Evolutionary conservation across 2,329 filamentous ascomycete species (phyloP).

Genomic region (Aureobasidium sp.): DNA sequence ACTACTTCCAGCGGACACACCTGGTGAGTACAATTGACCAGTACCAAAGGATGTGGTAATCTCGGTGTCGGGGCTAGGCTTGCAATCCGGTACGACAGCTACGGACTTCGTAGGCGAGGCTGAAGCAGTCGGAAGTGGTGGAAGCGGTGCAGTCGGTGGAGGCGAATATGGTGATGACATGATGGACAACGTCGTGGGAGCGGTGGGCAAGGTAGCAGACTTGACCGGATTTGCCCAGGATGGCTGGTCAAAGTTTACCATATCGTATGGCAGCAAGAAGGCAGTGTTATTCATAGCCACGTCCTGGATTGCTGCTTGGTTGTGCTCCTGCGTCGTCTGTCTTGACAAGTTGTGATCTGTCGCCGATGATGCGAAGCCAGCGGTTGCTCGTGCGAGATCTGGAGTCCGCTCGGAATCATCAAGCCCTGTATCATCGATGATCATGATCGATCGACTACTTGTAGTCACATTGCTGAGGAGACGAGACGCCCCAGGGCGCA

Average conservation of each 20-base stretch:
- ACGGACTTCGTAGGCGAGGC: not conserved
- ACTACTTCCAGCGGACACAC: not conserved
- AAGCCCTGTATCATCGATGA: slow-evolving; percentile 64
- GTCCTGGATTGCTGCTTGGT: not conserved
- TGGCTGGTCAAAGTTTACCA: not conserved
- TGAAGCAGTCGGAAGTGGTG: not conserved
- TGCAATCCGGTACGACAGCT: not conserved
- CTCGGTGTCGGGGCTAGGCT: not conserved
- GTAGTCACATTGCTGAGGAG: slow-evolving; percentile 56
- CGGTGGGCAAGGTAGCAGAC: not conserved
- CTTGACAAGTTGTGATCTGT: not conserved
- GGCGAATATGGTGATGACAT: slow-evolving; percentile 8
- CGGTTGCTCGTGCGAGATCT: slow-evolving; percentile 8
- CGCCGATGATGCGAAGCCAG: not conserved
- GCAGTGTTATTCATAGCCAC: slow-evolving; percentile 11
- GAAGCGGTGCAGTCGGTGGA: slow-evolving; percentile 1
- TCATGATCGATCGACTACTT: slow-evolving; percentile 86
- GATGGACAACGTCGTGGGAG: not conserved
- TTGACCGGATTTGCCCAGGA: not conserved
- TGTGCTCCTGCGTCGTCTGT: slow-evolving; percentile 1
- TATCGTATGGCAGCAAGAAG: slow-evolving; percentile 2
- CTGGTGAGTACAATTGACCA: not conserved
- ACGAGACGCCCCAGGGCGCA: not conserved
- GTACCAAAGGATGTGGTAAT: not conserved
- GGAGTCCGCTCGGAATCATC: slow-evolving; percentile 13